Evolutionary conservation across 768 basidiomycete genomes (phyloP).

Genomic region (Kwoniella europaea): DNA sequence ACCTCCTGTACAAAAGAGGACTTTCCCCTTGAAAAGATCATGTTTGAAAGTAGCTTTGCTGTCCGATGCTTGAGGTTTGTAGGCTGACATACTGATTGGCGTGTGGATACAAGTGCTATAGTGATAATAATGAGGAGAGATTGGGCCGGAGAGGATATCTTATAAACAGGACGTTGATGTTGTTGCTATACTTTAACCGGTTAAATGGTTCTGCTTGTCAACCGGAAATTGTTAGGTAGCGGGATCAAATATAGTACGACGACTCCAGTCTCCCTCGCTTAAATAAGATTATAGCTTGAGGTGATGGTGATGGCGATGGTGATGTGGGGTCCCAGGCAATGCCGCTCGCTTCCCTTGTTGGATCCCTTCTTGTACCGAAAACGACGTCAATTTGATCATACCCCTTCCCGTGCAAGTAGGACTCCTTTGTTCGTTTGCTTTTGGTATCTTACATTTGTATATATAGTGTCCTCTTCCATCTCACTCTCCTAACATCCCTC

Average conservation of each 20-base stretch:
- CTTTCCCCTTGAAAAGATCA: slow-evolving; percentile 87
- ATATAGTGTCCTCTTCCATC: neutral
- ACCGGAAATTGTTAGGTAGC: neutral
- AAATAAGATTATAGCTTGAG: neutral
- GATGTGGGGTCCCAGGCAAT: slow-evolving; percentile 10
- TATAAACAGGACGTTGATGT: neutral
- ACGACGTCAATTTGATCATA: too few species aligned
- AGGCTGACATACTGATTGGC: neutral
- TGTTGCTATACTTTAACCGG: neutral
- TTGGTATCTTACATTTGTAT: neutral
- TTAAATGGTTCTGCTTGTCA: neutral
- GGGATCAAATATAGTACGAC: too few species aligned
- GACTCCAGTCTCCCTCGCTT: neutral
- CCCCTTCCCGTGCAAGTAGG: slow-evolving; percentile 7
- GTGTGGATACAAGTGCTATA: too few species aligned
- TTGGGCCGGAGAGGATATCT: neutral
- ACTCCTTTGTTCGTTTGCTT: slow-evolving; percentile 13
- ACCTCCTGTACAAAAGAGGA: slow-evolving; percentile 80
- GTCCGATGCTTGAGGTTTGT: neutral
- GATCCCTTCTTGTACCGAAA: neutral
- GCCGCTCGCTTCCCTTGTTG: slow-evolving; percentile 7
- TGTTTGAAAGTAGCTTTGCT: slow-evolving; percentile 28
- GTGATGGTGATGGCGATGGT: too few species aligned
- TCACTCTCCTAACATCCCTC: neutral
- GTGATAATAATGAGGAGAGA: neutral